phyloP scores from a whole-genome alignment of 441 rosid genomes.

The Populus hybrid region DNA sequence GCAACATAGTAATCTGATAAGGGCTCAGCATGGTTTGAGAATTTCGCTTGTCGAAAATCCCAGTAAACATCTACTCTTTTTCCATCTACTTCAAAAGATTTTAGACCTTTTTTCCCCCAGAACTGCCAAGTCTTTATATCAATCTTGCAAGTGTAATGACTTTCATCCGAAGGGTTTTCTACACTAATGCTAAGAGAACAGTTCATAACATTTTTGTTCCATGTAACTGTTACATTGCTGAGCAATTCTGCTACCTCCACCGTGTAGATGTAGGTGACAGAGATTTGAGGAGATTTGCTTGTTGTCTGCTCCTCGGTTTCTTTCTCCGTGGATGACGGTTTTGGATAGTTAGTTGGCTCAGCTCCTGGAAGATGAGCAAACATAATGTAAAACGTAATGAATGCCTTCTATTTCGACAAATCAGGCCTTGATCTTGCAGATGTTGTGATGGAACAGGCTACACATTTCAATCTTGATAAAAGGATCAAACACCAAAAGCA shows the following conservation, averaged over 20 bases:
- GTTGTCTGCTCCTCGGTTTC: slow-evolving; percentile 24
- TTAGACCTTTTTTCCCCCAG: slow-evolving; percentile 73
- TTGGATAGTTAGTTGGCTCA: slow-evolving; percentile 18
- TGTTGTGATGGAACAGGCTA: not conserved
- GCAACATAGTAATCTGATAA: slow-evolving; percentile 63
- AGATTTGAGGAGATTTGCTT: slow-evolving; percentile 27
- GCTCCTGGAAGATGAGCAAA: slow-evolving; percentile 8
- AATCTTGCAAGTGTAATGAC: slow-evolving; percentile 46
- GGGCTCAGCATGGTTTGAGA: slow-evolving; percentile 58
- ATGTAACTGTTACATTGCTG: slow-evolving; percentile 50
- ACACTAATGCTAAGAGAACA: slow-evolving; percentile 49
- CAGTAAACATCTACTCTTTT: slow-evolving; percentile 52
- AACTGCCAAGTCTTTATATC: slow-evolving; percentile 66
- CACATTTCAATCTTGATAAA: too few relatives aligned
- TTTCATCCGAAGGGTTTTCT: slow-evolving; percentile 38
- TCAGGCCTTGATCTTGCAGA: not conserved
- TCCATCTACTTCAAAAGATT: slow-evolving; percentile 46
- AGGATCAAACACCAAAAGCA: too few relatives aligned
- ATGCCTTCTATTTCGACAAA: slow-evolving; percentile 1
- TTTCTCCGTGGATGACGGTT: slow-evolving; percentile 20
- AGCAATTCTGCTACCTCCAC: slow-evolving; percentile 38
- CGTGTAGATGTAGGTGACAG: slow-evolving; percentile 43
- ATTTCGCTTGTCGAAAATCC: slow-evolving; percentile 72
- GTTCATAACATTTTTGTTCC: slow-evolving; percentile 47
- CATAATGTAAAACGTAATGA: slow-evolving; percentile 14